Evolutionary conservation across 202 grass and related monocot species (phyloP).

Genomic region (Musa balbisiana): DNA sequence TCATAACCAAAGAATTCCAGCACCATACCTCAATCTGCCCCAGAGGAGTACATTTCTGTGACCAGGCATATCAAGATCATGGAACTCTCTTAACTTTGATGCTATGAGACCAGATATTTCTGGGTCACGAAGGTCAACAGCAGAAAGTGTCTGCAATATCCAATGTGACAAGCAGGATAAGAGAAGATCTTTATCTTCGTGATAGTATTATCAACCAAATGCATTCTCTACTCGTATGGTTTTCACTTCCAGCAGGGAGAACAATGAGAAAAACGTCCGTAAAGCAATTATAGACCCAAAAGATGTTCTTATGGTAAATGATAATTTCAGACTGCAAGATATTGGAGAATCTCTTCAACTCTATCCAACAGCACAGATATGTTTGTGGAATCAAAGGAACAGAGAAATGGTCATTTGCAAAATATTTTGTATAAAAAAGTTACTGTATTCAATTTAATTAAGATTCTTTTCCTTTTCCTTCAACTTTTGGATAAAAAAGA

Average conservation of each 20-base stretch:
- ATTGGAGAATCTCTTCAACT: background rate
- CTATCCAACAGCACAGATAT: background rate
- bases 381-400: too few species aligned
- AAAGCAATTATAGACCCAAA: too few species aligned
- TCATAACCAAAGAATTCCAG: slow-evolving; percentile 7
- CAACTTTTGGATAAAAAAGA: too few species aligned
- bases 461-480: too few species aligned
- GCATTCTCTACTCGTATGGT: background rate
- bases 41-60: slow-evolving; percentile 62
- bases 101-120: slow-evolving; percentile 71
- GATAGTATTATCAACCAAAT: background rate
- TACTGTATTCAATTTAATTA: too few species aligned
- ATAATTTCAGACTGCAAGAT: background rate
- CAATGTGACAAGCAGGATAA: too few species aligned
- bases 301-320: background rate
- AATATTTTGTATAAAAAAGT: too few species aligned
- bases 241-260: too few species aligned
- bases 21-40: slow-evolving; percentile 69
- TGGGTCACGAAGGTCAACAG: slow-evolving; percentile 61
- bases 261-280: too few species aligned
- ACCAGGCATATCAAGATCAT: slow-evolving; percentile 91
- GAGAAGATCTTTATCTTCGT: background rate
- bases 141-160: slow-evolving; percentile 68
- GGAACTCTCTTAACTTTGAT: slow-evolving; percentile 83
- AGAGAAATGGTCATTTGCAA: too few species aligned